Conservation (phyloP, 2,329 filamentous ascomycete species). For the Aspergillus oerlinghausenensis region DNA sequence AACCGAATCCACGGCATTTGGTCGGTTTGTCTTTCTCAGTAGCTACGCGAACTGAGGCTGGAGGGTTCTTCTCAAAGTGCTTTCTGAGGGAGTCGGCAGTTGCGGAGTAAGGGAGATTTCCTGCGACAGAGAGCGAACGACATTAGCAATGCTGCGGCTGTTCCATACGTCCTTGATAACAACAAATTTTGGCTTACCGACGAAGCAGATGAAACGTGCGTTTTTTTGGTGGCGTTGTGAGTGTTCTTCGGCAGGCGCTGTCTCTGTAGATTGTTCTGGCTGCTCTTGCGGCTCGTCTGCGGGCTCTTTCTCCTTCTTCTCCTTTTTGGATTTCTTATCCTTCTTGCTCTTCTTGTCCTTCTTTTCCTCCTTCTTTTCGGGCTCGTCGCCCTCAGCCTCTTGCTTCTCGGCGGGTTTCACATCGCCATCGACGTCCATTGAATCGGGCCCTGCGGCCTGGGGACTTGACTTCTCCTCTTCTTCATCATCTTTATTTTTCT, state of each 20-base stretch:
- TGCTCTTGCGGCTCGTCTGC: conserved; percentile 26
- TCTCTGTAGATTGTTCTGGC: conserved; percentile 9
- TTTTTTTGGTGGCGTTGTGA: conserved; percentile 30
- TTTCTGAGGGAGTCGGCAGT: conserved; percentile 63
- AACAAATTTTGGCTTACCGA: conserved; percentile 47
- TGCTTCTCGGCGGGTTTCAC: conserved; percentile 14
- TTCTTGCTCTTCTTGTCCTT: conserved; percentile 17
- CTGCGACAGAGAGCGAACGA: conserved; percentile 33
- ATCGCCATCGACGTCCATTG: conserved; percentile 7
- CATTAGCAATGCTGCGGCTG: background rate
- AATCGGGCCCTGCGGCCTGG: conserved; percentile 1
- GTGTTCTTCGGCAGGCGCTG: conserved; percentile 14
- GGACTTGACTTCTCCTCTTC: background rate
- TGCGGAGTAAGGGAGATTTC: conserved; percentile 84
- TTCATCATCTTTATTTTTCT: conserved; percentile 8
- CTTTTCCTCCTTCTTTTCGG: conserved; percentile 15
- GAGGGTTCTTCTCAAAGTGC: conserved; percentile 75
- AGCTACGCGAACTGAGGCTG: conserved; percentile 66
- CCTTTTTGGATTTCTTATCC: conserved; percentile 24
- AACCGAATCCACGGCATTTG: conserved; percentile 72
- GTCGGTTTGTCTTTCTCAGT: conserved; percentile 60
- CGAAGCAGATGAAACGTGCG: conserved; percentile 70
- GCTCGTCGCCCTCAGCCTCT: conserved; percentile 15
- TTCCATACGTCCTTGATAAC: background rate
- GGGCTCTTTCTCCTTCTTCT: conserved; percentile 22